Evolutionary conservation across 2,329 filamentous ascomycete genomes (phyloP).

Genomic region (Rhinocladiella mackenziei): DNA sequence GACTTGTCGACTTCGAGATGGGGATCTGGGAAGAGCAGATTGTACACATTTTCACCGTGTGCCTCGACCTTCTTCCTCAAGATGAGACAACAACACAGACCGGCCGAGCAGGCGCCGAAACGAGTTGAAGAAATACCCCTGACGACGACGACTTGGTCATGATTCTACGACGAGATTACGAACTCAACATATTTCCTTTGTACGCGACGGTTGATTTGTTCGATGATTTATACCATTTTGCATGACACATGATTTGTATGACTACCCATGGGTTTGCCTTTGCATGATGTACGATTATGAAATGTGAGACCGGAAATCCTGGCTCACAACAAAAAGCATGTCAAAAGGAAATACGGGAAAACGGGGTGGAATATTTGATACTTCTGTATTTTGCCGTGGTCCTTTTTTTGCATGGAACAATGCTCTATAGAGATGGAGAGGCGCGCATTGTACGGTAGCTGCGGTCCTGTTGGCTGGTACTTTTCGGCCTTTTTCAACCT

Average conservation of each 20-base stretch:
- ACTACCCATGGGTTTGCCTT: constrained; percentile 8
- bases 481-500: not conserved
- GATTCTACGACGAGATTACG: constrained; percentile 14
- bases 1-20: constrained; percentile 96
- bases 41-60: constrained; percentile 47
- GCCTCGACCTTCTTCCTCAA: constrained; percentile 17
- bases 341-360: constrained; percentile 1
- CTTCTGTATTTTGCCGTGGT: not conserved
- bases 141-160: constrained; percentile 3
- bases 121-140: constrained; percentile 1
- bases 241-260: constrained; percentile 27
- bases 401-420: not conserved
- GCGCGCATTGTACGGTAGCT: not conserved
- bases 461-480: not conserved
- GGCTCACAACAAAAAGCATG: constrained; percentile 17
- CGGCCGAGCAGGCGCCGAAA: constrained; percentile 6
- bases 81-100: constrained; percentile 2
- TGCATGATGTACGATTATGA: constrained; percentile 26
- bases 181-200: constrained; percentile 16
- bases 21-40: constrained; percentile 95
- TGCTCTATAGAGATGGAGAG: not conserved
- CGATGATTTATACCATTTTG: constrained; percentile 19
- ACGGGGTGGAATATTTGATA: not conserved
- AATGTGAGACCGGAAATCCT: constrained; percentile 6
- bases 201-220: constrained; percentile 12